Evolutionary conservation across 179 eudicot genomes (phyloP), one percentile per base, ranked within the genome.

Genomic region (Heliamphora pulchella): DNA sequence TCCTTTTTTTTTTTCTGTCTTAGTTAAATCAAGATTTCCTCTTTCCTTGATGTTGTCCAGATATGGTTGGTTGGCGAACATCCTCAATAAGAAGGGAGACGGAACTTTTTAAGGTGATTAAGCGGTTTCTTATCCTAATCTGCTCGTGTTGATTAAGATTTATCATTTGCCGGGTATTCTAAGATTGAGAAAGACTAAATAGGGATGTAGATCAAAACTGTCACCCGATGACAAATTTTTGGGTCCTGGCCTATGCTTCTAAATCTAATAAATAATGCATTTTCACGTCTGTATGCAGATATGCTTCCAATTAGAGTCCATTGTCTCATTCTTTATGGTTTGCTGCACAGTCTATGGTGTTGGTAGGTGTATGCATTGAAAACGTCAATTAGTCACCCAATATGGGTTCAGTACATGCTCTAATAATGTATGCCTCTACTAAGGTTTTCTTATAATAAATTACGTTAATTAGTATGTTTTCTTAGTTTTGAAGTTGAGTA

Each of bases 11-110:
- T 31, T 72, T 50, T 17, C 44, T 46, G 39, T 79, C 41, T 51
- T 22, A 41, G 48, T 68, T 66, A 78, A 70, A 53, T 53, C 63
- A 44, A 71, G 62, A 18, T 64, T 81, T 54, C 50, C 41, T 58
- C 44, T 51, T 31, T 86, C 87, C 92, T 92, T 89, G 82, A 87
- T 86, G n/a, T 78, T 75, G 64, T 70, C 61, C 74, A 96, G 99
- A 96, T 88, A 89, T 96, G 97, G 99, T 96, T 87, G 99, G 99
- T 79, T 94, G 98, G 94, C 94, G 99, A 69, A 94, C 99, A 71
- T 96, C 99, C 58, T 96, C 99, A 1, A 82, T 96, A 78, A 93
- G 99, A 87, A 89, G 99, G 83, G 99, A 94, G 78, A 87, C 89
- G 46, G 97, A 96, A 85, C 97, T 94, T 77, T 87, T 84, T 48